These are phyloP conservation scores for Quercus phellos DNA, from an alignment of 331 rosid genomes.

Conservation along the genomic window DNA sequence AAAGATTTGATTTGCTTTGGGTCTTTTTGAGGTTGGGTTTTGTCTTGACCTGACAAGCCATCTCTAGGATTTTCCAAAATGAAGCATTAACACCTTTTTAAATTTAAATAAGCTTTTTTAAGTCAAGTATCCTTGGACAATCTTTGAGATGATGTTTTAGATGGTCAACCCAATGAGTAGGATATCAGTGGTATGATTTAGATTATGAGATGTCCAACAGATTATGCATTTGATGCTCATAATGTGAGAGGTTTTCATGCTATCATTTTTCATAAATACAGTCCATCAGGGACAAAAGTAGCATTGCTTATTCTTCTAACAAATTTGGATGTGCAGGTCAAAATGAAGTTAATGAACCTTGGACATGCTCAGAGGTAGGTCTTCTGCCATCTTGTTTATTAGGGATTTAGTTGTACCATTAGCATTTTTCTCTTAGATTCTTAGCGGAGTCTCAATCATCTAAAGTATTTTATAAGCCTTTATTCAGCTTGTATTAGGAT, in stretches of 20 bases:
- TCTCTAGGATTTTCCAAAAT: not conserved
- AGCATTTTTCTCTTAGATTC: not conserved
- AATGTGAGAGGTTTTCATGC: not conserved
- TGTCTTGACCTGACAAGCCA: not conserved
- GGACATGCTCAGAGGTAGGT: constrained; percentile 92
- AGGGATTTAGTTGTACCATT: not conserved
- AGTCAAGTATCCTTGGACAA: not conserved
- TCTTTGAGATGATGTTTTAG: not conserved
- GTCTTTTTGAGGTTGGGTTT: not conserved
- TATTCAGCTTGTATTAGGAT: not conserved
- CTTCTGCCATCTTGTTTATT: constrained; percentile 20
- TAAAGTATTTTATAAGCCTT: not conserved
- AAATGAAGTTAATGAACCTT: constrained; percentile 68
- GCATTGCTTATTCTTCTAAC: constrained; percentile 13
- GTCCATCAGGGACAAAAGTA: not conserved
- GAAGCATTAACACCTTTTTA: not conserved
- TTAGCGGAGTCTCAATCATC: not conserved
- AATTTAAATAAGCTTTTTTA: not conserved
- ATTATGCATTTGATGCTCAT: not conserved
- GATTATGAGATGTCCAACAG: not conserved
- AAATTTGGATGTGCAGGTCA: constrained; percentile 59
- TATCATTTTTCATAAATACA: not conserved
- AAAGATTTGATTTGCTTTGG: not conserved
- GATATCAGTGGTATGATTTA: not conserved
- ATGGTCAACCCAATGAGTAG: not conserved